Percentiles rank a stretch among this genome's conserved stretches.
phyloP scores from a whole-genome alignment of 805 yeast genomes.

The Scheffersomyces ergatensis region DNA sequence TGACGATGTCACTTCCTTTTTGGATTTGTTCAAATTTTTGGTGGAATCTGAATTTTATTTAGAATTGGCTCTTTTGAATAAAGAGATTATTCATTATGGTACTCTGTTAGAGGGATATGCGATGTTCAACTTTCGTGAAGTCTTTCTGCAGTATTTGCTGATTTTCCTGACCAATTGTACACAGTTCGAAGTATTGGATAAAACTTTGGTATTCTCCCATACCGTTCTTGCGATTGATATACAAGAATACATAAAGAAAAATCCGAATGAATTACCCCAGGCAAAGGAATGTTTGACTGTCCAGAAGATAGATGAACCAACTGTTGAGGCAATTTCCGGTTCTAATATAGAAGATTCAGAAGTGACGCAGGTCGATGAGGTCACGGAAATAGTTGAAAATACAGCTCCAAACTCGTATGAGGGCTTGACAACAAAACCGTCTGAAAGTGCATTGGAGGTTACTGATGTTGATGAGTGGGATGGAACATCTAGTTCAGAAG shows the following conservation, averaged over 20 bases:
- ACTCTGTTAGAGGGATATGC: not conserved
- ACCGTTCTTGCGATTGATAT: not conserved
- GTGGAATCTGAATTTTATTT: constrained; percentile 20
- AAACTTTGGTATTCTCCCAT: not conserved
- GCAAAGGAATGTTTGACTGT: not conserved
- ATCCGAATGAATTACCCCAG: not conserved
- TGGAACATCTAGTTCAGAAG: not conserved
- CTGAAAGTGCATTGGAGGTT: not conserved
- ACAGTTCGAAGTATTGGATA: not conserved
- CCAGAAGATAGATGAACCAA: not conserved
- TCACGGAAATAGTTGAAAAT: not conserved
- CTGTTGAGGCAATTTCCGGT: not conserved
- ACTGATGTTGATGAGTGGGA: not conserved
- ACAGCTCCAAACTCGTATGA: not conserved
- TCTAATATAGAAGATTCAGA: no score
- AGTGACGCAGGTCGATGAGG: not conserved
- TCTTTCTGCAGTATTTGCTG: not conserved
- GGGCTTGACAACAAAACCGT: not conserved
- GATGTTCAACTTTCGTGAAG: not conserved
- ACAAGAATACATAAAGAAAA: not conserved
- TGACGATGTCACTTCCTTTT: constrained; percentile 13
- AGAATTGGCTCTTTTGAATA: constrained; percentile 20
- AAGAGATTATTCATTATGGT: constrained; percentile 8
- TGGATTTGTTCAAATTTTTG: constrained; percentile 19
- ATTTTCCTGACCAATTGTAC: not conserved